Evolutionary conservation across 2,329 filamentous ascomycete genomes (phyloP), one percentile per base, ranked within the genome.

Genomic region (Stemphylium vesicarium): DNA sequence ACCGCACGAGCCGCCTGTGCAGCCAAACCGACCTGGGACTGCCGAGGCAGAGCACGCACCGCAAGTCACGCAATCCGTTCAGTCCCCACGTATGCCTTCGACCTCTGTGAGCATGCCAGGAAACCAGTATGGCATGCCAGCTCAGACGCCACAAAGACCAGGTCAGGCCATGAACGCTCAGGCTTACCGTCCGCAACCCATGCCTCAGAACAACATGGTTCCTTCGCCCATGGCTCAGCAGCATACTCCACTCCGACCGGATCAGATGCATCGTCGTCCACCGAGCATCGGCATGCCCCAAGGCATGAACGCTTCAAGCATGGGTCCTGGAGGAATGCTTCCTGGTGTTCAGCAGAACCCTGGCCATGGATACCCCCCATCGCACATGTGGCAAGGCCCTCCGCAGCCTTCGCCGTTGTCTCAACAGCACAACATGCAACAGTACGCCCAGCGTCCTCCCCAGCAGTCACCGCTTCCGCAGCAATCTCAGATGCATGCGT

Each of bases 171-270:
- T 89, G 83, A 63, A 84, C 75, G 64, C 84, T 79, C 82, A 82
- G 58, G 81, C 85, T 1, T 96, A 92, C 75, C 85, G 88, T 49
- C 89, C 88, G 69, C 84, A 90, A 49, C 81, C 88, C 45, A 87
- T 90, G 69, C 84, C 88, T 32, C 90, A 90, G 69, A 88, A 85
- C 69, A 82, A 88, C 35, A 86, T 92, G 71, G 84, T 84, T 26
- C 89, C 91, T 71, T 88, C 91, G 20, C 87, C 87, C 20, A 86
- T 92, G 74, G 86, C 90, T 76, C 83, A 84, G 70, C 87, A 89
- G 78, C 84, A 85, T 60, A 85, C 87, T 33, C 77, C 80, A 70
- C 77, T 85, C 73, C 77, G 81, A 31, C 78, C 84, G 43, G 81
- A 85, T 55, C 84, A 89, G 70, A 85, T 90, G 75, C 87, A 88